Conservation (phyloP, 495 filamentous ascomycete species). For the Neurospora sp. region DNA sequence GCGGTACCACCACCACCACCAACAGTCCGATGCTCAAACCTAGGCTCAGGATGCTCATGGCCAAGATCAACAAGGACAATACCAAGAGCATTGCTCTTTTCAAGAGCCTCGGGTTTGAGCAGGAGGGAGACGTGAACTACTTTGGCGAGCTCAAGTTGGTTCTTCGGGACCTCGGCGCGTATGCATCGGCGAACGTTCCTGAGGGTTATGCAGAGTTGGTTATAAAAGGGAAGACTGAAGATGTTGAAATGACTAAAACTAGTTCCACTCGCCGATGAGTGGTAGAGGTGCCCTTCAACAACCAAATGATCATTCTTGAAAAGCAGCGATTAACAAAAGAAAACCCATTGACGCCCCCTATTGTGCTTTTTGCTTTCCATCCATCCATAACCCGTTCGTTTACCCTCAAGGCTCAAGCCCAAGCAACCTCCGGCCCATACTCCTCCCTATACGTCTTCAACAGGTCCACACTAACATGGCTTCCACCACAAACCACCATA, state of each 20-base stretch:
- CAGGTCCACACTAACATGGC: conserved; percentile 58
- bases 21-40: neutral
- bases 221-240: conserved; percentile 7
- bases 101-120: conserved; percentile 32
- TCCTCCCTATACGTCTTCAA: conserved; percentile 51
- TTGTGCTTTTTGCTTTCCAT: neutral
- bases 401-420: neutral
- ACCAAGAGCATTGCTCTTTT: conserved; percentile 33
- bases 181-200: neutral
- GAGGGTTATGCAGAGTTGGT: conserved; percentile 17
- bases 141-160: conserved; percentile 41
- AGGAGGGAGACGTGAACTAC: conserved; percentile 36
- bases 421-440: conserved; percentile 24
- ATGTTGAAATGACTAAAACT: neutral
- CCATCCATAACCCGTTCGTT: neutral
- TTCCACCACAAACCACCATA: conserved; percentile 79
- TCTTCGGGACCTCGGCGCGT: conserved; percentile 15
- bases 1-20: neutral
- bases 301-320: no score
- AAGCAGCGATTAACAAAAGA: neutral
- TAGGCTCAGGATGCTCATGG: conserved; percentile 28
- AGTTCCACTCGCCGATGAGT: neutral
- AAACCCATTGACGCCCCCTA: neutral
- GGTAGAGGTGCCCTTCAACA: neutral
- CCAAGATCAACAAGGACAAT: conserved; percentile 36